Percentiles rank a stretch among this genome's conserved stretches.
phyloP scores from a whole-genome alignment of 139 green algal genomes.

The Spirogloea muscicola region DNA sequence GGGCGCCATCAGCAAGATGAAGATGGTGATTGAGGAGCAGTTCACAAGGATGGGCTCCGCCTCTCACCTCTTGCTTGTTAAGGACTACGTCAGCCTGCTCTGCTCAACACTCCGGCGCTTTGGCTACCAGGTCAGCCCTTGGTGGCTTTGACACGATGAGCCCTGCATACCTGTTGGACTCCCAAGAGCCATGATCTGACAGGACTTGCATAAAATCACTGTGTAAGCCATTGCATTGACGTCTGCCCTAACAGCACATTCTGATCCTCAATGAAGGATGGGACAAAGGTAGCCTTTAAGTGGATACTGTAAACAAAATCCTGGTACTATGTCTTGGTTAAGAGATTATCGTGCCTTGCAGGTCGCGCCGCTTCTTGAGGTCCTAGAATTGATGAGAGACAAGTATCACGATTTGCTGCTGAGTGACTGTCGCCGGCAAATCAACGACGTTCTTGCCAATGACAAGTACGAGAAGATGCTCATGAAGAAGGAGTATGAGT shows the following conservation, averaged over 20 bases:
- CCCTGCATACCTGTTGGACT: background rate
- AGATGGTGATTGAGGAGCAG: conserved; percentile 43
- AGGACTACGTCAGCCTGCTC: conserved; percentile 26
- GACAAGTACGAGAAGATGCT: conserved; percentile 47
- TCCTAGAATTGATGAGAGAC: conserved; percentile 37
- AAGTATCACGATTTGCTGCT: conserved; percentile 50
- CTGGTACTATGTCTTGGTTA: background rate
- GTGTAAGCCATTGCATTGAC: background rate
- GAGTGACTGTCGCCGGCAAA: conserved; percentile 29
- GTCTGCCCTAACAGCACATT: background rate
- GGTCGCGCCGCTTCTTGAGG: conserved; percentile 37
- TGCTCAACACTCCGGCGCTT: conserved; percentile 16
- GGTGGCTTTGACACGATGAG: background rate
- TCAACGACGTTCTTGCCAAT: conserved; percentile 41
- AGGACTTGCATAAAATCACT: background rate
- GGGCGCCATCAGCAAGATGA: conserved; percentile 20
- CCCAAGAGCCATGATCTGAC: background rate
- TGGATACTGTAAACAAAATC: background rate
- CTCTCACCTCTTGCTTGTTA: conserved; percentile 20
- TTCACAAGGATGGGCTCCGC: conserved; percentile 26
- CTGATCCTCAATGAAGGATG: background rate
- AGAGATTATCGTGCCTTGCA: background rate
- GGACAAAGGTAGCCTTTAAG: background rate
- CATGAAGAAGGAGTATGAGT: conserved; percentile 48
- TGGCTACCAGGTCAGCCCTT: conserved; percentile 14